Base-by-base conservation (phyloP, 371 early-diverging fungal genomes). In the Zopfochytrium polystomum region DNA sequence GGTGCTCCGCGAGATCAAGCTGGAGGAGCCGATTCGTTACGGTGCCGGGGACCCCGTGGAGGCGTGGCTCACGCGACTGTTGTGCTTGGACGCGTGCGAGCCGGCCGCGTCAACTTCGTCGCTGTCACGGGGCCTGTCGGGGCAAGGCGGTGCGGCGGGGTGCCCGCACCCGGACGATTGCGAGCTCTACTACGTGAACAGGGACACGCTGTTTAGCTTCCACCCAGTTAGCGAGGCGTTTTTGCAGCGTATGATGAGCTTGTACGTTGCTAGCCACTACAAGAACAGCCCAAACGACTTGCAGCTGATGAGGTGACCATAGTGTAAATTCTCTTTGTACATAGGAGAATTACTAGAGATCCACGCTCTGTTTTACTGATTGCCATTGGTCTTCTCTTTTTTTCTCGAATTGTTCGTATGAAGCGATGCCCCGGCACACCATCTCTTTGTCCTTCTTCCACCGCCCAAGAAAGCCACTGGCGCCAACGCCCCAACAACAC, bases 201-300 rank as follows among this genome's bases (percentile, higher is more conserved):
- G 98, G 62, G 94, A 96, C 69, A 90, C 95, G 2, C 82, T 99
- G 48, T 78, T 78, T 60, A 75, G 92, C 26, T 95, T 91, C 76
- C 95, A 96, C 74, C 89, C 94, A 29, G 95, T 92, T 13, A 88
- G 92, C 29, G 99, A 99, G 73, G 87, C 89, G 1, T 95, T 99
- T 73, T 78, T 99, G 80, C 95, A 95, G 68, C 87, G 91, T 58
- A 92, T 99, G 88, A 91, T 98, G 90, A 85, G 90, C 15, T 75
- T 99, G 44, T 98, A 98, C 68, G 96, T 96, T 29, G 89, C 97
- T 26, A 91, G 95, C 63, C 99, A 99, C 72, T 99, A 99, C 85
- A 99, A 96, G 81, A 99, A 99, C 80, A 89, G 91, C 35, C 99
- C 99, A 52, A 96, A 99, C 77, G 99, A 99, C 75, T 74, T 99